Conservation (phyloP, 352 stramenopile species). For the Phytophthora hibernalis region DNA sequence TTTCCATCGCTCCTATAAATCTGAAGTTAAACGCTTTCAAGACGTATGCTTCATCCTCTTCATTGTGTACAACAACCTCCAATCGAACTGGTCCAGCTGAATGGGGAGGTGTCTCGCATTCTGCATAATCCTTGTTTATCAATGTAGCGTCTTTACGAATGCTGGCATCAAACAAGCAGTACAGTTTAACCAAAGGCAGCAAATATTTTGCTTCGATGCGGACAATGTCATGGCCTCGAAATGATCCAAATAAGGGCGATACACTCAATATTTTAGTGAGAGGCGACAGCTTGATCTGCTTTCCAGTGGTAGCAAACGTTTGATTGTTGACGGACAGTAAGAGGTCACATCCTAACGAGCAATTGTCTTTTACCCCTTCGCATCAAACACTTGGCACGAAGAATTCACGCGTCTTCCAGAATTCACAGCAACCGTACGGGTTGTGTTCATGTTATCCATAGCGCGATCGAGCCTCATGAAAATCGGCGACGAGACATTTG, state of each 20-base stretch:
- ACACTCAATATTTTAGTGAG: constrained; percentile 17
- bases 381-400: constrained; percentile 32
- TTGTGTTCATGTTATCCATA: constrained; percentile 5
- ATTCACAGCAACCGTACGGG: neutral
- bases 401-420: constrained; percentile 19
- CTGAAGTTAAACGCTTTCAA: constrained; percentile 42
- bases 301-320: constrained; percentile 35
- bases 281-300: constrained; percentile 23
- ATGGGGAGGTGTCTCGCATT: constrained; percentile 43
- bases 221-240: constrained; percentile 39
- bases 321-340: constrained; percentile 59
- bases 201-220: constrained; percentile 35
- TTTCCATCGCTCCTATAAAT: constrained; percentile 45
- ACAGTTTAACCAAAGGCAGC: constrained; percentile 14
- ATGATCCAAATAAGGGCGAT: constrained; percentile 38
- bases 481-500: constrained; percentile 6
- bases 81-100: constrained; percentile 27
- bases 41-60: neutral
- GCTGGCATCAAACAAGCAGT: constrained; percentile 42
- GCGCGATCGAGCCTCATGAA: constrained; percentile 30
- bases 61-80: constrained; percentile 22
- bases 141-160: constrained; percentile 3
- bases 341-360: constrained; percentile 33
- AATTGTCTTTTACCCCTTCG: constrained; percentile 5
- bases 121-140: constrained; percentile 13